Base-by-base conservation (phyloP, 768 basidiomycete species). In the Serendipita vermifera region DNA sequence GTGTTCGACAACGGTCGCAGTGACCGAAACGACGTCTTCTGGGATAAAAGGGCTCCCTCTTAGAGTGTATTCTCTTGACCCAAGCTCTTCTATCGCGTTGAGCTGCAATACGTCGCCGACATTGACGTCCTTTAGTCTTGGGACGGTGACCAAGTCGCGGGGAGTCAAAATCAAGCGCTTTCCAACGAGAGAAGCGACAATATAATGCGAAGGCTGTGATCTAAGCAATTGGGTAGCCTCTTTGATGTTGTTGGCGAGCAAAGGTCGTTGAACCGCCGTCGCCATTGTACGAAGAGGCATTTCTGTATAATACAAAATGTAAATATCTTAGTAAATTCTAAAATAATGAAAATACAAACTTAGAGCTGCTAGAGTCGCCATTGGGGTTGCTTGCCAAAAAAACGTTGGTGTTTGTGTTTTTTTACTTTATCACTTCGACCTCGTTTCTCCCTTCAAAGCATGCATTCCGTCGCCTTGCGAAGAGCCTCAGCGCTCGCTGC, bases 1-100 rank as follows among this genome's bases (percentile, higher is more conserved):
- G 67, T 99, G 94, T 70, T 99, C 96, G 41, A 98, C 71, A n/a
- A 99, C 91, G 20, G 89, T 96, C 15, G 92, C 84, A 61, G 85
- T 75, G 36, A 93, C 84, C 59, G 76, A 76, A 61, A 96, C 81
- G 35, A 77, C 73, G 56, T 75, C 72, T 3, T 77, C 64, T 0
- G 87, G 79, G 33, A 96, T 77, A 64, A 73, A 69, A 1, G 89
- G 83, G 62, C 80, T 79, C 40, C 88, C 82, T 57, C 88, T 83
- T 29, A 99, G 75, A 27, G 90, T 91, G 72, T 85, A 97, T 68
- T 97, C 92, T 62, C 93, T 82, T 51, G 92, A 93, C 61, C 96
- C 96, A 51, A 98, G 78, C 69, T 98, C 94, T 65, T 93, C 82
- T 57, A 99, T 84, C 62, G 91, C 75, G 61, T 86, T 83, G 51